Evolutionary conservation across 2,329 filamentous ascomycete genomes (phyloP).

Genomic region (Colletotrichum eremochloae): DNA sequence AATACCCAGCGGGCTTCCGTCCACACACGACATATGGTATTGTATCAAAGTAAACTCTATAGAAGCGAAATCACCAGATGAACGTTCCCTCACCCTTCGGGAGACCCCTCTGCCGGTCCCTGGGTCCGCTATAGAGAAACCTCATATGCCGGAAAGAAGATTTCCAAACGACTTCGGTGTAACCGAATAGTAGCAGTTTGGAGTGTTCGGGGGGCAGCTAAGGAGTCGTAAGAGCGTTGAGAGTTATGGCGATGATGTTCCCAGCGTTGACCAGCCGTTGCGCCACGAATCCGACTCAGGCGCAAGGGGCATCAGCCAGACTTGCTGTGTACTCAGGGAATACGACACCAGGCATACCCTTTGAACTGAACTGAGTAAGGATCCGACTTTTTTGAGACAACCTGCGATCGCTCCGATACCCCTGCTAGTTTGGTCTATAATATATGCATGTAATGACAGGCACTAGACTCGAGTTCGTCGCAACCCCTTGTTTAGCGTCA

Average conservation of each 20-base stretch:
- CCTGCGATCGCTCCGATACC: slow-evolving; percentile 43
- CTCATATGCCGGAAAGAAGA: slow-evolving; percentile 33
- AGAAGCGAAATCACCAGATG: not conserved
- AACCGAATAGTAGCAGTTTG: slow-evolving; percentile 1
- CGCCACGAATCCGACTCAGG: not conserved
- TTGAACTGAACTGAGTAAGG: slow-evolving; percentile 7
- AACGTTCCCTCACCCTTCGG: not conserved
- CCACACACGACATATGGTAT: not conserved
- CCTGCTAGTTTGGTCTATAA: slow-evolving; percentile 44
- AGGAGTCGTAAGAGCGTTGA: not conserved
- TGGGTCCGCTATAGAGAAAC: slow-evolving; percentile 23
- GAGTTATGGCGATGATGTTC: not conserved
- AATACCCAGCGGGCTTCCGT: too few species aligned
- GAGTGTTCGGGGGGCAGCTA: not conserved
- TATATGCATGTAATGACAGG: slow-evolving; percentile 43
- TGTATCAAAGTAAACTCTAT: not conserved
- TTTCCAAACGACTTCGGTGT: slow-evolving; percentile 18
- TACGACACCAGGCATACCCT: not conserved
- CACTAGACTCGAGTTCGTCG: slow-evolving; percentile 29
- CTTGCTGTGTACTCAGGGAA: not conserved
- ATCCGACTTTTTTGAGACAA: slow-evolving; percentile 22
- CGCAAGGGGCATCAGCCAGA: not conserved
- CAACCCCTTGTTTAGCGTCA: slow-evolving; percentile 42
- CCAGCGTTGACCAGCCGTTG: slow-evolving; percentile 2
- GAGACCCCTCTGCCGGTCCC: slow-evolving; percentile 13